A percentile compares a stretch with the other conserved stretches of the same genome.
Conservation (phyloP, 1,139 yeast species). For the Tardiomyces blankii region DNA sequence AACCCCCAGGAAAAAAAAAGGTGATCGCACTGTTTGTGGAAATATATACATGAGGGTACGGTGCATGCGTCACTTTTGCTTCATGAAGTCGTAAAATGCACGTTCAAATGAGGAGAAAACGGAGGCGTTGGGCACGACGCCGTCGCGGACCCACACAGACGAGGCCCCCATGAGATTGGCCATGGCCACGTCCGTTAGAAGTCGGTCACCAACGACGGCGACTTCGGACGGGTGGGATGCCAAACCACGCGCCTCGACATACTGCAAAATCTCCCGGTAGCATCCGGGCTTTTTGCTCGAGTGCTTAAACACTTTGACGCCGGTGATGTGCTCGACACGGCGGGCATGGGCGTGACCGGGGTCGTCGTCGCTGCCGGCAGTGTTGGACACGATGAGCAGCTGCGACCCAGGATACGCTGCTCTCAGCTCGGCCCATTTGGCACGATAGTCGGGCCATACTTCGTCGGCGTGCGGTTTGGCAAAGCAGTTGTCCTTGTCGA, state of each 20-base stretch:
- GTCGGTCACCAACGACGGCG: slow-evolving; percentile 80
- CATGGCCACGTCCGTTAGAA: slow-evolving; percentile 86
- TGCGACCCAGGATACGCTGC: slow-evolving; percentile 51
- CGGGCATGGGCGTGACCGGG: slow-evolving; percentile 47
- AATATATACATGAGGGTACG: too few relatives aligned
- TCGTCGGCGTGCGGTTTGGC: slow-evolving; percentile 74
- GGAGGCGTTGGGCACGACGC: neutral
- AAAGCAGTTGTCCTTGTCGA: slow-evolving; percentile 94
- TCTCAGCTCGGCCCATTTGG: slow-evolving; percentile 48
- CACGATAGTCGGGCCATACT: slow-evolving; percentile 64
- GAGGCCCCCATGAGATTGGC: slow-evolving; percentile 88
- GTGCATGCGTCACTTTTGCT: neutral
- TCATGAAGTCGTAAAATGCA: neutral
- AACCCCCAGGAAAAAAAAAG: too few relatives aligned
- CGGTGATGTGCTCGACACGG: slow-evolving; percentile 53
- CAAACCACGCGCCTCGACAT: slow-evolving; percentile 31
- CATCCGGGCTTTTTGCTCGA: slow-evolving; percentile 87
- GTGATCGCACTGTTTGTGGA: too few relatives aligned
- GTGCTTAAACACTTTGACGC: slow-evolving; percentile 71
- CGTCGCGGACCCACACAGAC: slow-evolving; percentile 57
- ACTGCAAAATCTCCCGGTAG: slow-evolving; percentile 50
- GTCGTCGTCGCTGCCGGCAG: slow-evolving; percentile 87
- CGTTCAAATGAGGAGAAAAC: neutral
- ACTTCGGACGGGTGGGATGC: slow-evolving; percentile 47
- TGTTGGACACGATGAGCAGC: slow-evolving; percentile 75